These are phyloP conservation scores for Atkinsonella texensis DNA, from an alignment of 2,329 filamentous ascomycete species.

Conservation along the genomic window DNA sequence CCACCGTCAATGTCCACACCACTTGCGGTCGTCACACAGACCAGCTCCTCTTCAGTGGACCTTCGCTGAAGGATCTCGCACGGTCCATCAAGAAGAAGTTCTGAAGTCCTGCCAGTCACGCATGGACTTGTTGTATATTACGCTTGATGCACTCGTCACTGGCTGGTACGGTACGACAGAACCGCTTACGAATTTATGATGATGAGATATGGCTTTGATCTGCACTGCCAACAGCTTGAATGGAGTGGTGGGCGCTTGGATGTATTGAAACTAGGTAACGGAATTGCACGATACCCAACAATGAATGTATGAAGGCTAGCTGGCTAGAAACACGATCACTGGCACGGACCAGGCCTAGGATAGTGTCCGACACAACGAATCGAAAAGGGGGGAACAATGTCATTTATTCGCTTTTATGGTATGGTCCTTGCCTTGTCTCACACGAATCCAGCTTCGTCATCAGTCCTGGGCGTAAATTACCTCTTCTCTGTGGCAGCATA, in stretches of 20 bases:
- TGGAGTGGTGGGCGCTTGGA: not conserved
- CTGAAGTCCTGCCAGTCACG: conserved; percentile 2
- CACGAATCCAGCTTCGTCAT: conserved; percentile 6
- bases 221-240: not conserved
- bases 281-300: not conserved
- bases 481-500: conserved; percentile 22
- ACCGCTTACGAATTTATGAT: conserved; percentile 6
- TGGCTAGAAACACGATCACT: not conserved
- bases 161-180: conserved; percentile 16
- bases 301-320: not conserved
- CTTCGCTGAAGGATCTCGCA: conserved; percentile 31
- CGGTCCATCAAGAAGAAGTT: conserved; percentile 26
- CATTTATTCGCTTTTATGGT: not conserved
- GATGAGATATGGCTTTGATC: not conserved
- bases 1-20: conserved; percentile 38
- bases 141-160: conserved; percentile 11
- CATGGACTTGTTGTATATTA: conserved; percentile 2
- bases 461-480: conserved; percentile 15
- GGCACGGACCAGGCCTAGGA: not conserved
- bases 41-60: conserved; percentile 39
- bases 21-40: conserved; percentile 43
- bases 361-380: not conserved
- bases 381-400: no score
- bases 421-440: not conserved
- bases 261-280: not conserved